Evolutionary conservation across 2,329 filamentous ascomycete species (phyloP), one percentile per base, ranked within the genome.

Genomic region (Aspergillus uvarum): DNA sequence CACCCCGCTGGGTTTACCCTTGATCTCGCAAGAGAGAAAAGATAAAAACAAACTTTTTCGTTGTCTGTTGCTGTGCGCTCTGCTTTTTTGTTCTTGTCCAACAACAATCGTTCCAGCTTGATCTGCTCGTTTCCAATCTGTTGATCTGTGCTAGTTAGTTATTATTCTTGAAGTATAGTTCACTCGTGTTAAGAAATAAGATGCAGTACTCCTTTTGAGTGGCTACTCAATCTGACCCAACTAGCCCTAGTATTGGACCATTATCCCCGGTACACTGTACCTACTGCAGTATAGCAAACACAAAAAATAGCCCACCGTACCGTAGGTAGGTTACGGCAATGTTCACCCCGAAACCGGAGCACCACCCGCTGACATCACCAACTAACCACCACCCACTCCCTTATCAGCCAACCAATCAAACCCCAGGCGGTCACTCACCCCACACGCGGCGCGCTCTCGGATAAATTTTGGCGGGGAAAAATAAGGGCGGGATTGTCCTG

Each of bases 401-500:
- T 21, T 50, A 29, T 35, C 38, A 19, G 4, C 3, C 42, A 42
- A 48, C 61, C 59, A 65, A 65, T 65, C 56, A 65, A 22, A 56
- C 21, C 29, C 32, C 24, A 59, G 59, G 56, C 59, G 56, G 62
- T 56, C 61, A 62, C 52, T 35, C 42, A 35, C 58, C 59, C 56
- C 54, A 59, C 53, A 47, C 59, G 21, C 42, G 21, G 42, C 44
- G 47, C 26, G 26, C 26, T 2, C 6, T 7, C 26, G 26, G 26
- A 60, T 61, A 60, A 64, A 69, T 67, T 64, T 68, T 65, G 63
- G 68, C 66, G 71, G 70, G 69, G 70, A 55, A 61, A 60, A 51
- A 61, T 54, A 52, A 59, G 35, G 31, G 19, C 24, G 38, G 22
- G 47, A 22, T 22, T 22, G 22, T 22, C 21, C 21, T 22, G 21